phyloP scores from a whole-genome alignment of 805 yeast genomes.

The Candida dendrica region DNA sequence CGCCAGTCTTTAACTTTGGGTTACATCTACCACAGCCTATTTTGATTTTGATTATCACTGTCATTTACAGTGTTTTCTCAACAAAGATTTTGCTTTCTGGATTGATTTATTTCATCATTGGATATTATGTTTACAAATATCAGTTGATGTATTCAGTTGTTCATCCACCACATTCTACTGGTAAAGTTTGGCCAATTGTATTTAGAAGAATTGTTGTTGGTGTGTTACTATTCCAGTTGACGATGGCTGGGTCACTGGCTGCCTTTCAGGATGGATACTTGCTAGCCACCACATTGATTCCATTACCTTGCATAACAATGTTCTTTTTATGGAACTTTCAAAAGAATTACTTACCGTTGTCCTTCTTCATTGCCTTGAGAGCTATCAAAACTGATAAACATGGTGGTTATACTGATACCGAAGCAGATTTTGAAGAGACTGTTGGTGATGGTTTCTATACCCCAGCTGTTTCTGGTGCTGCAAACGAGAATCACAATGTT shows the following conservation, averaged over 20 bases:
- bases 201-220: conserved; percentile 80
- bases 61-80: conserved; percentile 84
- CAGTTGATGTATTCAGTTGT: conserved; percentile 85
- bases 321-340: conserved; percentile 75
- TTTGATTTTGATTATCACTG: conserved; percentile 73
- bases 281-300: conserved; percentile 63
- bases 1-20: conserved; percentile 91
- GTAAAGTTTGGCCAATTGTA: conserved; percentile 91
- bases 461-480: background rate
- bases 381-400: conserved; percentile 53
- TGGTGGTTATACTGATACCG: conserved; percentile 13
- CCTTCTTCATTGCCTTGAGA: conserved; percentile 79
- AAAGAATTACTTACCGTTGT: conserved; percentile 70
- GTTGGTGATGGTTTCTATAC: conserved; percentile 18
- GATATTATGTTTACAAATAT: conserved; percentile 85
- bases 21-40: conserved; percentile 88
- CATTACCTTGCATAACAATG: conserved; percentile 66
- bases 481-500: conserved; percentile 1
- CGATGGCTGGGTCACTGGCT: conserved; percentile 88
- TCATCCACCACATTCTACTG: conserved; percentile 95
- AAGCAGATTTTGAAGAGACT: conserved; percentile 11
- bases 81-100: conserved; percentile 85
- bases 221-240: conserved; percentile 73
- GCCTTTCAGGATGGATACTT: conserved; percentile 71
- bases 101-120: conserved; percentile 71